Evolutionary conservation across 2,329 filamentous ascomycete species (phyloP).

Genomic region (Trichoderma lentiforme): DNA sequence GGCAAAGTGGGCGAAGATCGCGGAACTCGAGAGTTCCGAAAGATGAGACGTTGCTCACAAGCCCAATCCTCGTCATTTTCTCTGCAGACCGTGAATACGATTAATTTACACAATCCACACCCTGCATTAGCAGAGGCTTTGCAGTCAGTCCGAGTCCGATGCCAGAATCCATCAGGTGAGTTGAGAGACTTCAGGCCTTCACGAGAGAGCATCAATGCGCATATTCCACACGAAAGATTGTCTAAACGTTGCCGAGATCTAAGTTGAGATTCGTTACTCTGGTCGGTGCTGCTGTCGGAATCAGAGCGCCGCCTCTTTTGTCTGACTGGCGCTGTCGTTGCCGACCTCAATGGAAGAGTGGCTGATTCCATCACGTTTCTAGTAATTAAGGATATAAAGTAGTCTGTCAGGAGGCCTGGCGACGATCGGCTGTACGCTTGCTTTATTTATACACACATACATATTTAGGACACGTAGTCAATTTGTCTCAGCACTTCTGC

Average conservation of each 20-base stretch:
- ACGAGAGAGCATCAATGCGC: not conserved
- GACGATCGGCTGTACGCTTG: not conserved
- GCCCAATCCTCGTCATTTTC: not conserved
- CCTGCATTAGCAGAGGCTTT: not conserved
- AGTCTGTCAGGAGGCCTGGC: not conserved
- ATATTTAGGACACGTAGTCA: not conserved
- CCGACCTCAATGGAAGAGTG: not conserved
- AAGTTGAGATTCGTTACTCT: too few species aligned
- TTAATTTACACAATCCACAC: not conserved
- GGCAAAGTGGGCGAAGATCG: not conserved
- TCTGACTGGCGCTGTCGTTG: not conserved
- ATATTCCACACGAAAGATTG: not conserved
- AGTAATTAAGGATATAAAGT: rapidly evolving
- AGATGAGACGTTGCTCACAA: not conserved
- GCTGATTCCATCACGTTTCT: not conserved
- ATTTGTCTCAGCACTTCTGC: not conserved
- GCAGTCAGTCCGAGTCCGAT: not conserved
- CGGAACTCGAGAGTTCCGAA: not conserved
- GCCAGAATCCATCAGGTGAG: not conserved
- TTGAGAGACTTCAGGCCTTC: not conserved
- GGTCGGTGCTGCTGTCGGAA: not conserved
- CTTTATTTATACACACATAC: not conserved
- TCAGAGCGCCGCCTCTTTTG: not conserved
- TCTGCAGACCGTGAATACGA: not conserved
- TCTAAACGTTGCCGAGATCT: not conserved